Base-by-base conservation (phyloP, 192 early-diverging fungal species). In the Umbelopsis sp. region DNA sequence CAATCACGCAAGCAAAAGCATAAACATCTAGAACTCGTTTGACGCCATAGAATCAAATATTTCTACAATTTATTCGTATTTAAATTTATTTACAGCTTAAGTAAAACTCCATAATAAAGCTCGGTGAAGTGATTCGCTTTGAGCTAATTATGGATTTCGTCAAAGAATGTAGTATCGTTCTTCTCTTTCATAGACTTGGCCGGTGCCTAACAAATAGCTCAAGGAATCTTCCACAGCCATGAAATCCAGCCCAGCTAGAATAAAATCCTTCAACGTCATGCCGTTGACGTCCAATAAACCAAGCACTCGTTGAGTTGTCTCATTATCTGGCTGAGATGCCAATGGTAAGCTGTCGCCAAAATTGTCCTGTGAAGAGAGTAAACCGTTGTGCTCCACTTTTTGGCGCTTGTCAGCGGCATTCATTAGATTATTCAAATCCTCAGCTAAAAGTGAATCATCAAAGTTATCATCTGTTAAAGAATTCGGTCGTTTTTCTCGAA, bases 121-220 rank as follows among this genome's bases (percentile, higher is more conserved):
- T 41, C 37, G 37, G 0, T 41, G 37, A 10, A 10, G 37, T 6
- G 10, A 41, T 6, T 6, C 37, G 37, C 37, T 4, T 6, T 41
- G 10, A 41, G 5, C 16, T 21, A 49, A 0, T 49, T 21, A 16
- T 49, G 48, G 0, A 49, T 49, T 6, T 2, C 10, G 55, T 22
- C 12, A 30, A 16, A 61, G 30, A 12, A 61, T 35, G 18, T 61
- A 33, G 13, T 61, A 61, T 1, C 55, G 55, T 12, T 30, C 30
- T 6, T 61, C 55, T 30, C 27, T 61, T 18, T 61, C 55, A 30
- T 61, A 61, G 11, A 61, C 33, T 35, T 61, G 55, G 33, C 55
- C 55, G 30, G 55, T 61, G 1, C 12, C 25, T 16, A 61, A 18
- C 7, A 61, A 61, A 35, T 61, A 61, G 18, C 25, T 7, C 9